Evolutionary conservation across 805 yeast species (phyloP).

Genomic region (Wickerhamomyces subpelliculosus): DNA sequence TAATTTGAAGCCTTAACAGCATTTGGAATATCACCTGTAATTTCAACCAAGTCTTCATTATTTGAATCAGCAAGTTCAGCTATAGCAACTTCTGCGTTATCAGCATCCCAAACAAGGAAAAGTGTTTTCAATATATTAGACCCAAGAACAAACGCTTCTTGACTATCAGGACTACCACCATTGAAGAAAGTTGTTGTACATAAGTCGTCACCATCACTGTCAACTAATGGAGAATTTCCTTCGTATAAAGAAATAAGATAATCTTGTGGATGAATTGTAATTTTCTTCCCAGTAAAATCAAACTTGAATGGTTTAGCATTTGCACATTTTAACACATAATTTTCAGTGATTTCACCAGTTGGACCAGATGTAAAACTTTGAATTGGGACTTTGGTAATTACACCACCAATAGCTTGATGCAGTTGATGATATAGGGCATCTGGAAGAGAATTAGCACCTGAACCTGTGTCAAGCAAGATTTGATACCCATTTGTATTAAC

Average conservation of each 20-base stretch:
- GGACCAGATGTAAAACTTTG: conserved; percentile 24
- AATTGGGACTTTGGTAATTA: neutral
- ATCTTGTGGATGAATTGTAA: conserved; percentile 7
- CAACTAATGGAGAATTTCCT: too few relatives aligned
- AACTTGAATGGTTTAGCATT: conserved; percentile 9
- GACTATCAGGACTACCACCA: neutral
- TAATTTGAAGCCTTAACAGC: conserved; percentile 8
- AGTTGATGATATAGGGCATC: conserved; percentile 6
- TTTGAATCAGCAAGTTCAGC: conserved; percentile 6
- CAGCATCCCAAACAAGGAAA: conserved; percentile 14
- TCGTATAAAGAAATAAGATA: too few relatives aligned
- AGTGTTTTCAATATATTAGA: conserved; percentile 8
- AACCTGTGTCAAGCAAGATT: conserved; percentile 13
- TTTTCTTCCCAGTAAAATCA: conserved; percentile 11
- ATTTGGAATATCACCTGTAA: conserved; percentile 12
- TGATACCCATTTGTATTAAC: conserved; percentile 1
- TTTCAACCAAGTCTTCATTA: conserved; percentile 6
- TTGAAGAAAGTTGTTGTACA: conserved; percentile 9
- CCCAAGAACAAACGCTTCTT: conserved; percentile 12
- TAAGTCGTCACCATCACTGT: conserved; percentile 10
- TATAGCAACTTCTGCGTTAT: conserved; percentile 11
- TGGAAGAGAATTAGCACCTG: conserved; percentile 5
- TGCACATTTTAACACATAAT: conserved; percentile 25
- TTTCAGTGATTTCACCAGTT: conserved; percentile 24
- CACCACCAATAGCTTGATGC: conserved; percentile 12